Base-by-base conservation (phyloP, 495 filamentous ascomycete species). In the Articulospora tetracladia region DNA sequence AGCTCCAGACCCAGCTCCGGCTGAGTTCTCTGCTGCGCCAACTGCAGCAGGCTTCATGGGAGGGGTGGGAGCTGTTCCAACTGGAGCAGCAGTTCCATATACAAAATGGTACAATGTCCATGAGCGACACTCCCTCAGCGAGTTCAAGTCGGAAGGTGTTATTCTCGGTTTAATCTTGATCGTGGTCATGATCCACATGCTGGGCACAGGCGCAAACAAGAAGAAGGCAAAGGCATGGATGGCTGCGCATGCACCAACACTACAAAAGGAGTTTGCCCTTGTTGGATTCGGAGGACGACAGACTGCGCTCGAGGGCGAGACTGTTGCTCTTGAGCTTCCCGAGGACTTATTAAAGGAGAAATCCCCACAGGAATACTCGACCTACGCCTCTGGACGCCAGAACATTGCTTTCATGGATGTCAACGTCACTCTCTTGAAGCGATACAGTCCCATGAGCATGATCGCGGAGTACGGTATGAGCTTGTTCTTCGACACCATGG, bases 71-170 rank as follows among this genome's bases (percentile, higher is more conserved):
- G 73, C 77, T 27, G 22, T 47, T 28, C 70, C 76, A 54, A 75
- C 78, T 63, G 76, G 78, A 32, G 74, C 78, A 54, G 66, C 71
- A 32, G 72, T 71, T 25, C 84, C 90, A 13, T 96, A 89, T 72
- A 96, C 94, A 46, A 91, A 90, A 77, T 98, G 94, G 94, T 98
- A 98, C 76, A 90, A 91, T 34, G 78, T 98, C 27, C 94, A 93
- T 83, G 93, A 98, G 82, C 90, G 94, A 64, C 81, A 89, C 64
- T 83, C 81, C 12, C 77, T 86, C 51, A 75, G 74, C 62, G 94
- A 98, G 68, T 98, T 98, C 80, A 82, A 86, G 73, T 80, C 86
- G 68, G 94, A 98, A 77, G 86, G 90, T 47, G 75, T 93, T 72
- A 88, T 98, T 66, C 76, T 94, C 52, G 80, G 83, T 13, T 79